Base-by-base conservation (phyloP, 2,329 filamentous ascomycete species). In the Canariomyces notabilis region DNA sequence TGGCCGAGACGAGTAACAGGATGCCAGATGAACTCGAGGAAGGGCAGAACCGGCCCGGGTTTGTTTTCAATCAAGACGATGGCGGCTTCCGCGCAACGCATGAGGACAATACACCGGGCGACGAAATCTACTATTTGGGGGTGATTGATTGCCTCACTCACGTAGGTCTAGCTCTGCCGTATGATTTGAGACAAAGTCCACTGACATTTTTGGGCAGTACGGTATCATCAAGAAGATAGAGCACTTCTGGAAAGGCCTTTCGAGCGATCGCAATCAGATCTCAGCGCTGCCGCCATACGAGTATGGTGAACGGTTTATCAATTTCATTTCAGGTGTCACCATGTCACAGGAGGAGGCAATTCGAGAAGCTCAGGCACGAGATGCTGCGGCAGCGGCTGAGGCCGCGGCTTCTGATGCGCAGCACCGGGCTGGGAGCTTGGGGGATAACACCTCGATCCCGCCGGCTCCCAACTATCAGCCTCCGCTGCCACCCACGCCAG, bases 81-180 rank as follows among this genome's bases (percentile, higher is more conserved):
- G 93, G 93, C 39, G 93, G 93, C 3, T 89, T 96, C 67, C 78
- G 84, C 57, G 91, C 93, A 11, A 97, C 93, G 1, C 89, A 96
- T 61, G 89, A 96, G 65, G 83, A 95, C 66, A 85, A 95, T 52
- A 71, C 73, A 14, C 81, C 87, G 1, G 90, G 85, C 2, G 88
- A 96, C 44, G 89, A 95, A 67, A 89, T 98, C 34, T 98, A 98
- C 67, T 98, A 98, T 64, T 80, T 98, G 6, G 94, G 93, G 29
- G 94, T 98, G 59, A 98, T 98, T 65, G 93, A 98, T 68, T 98
- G 93, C 66, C 74, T 98, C 59, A 98, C 93, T 59, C 89, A 96
- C 65, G 89, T 95, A 77, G 80, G 87, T 79, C 43, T 26, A 11
- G 19, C 6, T 20, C 4, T 14, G 2, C 9, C 19, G 29, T 9